Evolutionary conservation across 108 stramenopile genomes (phyloP), one percentile per base, ranked within the genome.

Genomic region (Phaeodactylum tricornutum): DNA sequence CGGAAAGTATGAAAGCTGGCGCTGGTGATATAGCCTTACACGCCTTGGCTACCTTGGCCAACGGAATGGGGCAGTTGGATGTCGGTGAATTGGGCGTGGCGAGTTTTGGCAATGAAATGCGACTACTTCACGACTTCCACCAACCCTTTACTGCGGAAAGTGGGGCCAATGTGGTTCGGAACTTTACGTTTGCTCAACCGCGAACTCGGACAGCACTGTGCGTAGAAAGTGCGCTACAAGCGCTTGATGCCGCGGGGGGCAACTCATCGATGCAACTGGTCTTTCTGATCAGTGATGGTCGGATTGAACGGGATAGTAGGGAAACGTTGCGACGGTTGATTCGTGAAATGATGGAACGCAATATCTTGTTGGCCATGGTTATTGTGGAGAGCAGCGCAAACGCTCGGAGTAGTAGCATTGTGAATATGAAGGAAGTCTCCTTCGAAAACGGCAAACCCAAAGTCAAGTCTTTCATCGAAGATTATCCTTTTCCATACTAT

Each of bases 401-500:
- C 32, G 55, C 57, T 14, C 89, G 75, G 35, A 79, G 78, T 26
- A 89, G 94, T 29, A 93, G 88, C 53, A 95, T 99, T 30, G 59
- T 96, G 50, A 75, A 92, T 50, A 97, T 94, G 77, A 88, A 93
- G 51, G 81, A 91, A 53, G 95, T 96, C 0, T 67, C 70, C 16
- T 97, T 95, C 62, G 82, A 74, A n/a, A 75, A 86, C 21, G 93
- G 93, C 8, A 92, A 91, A 41, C 82, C 94, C 7, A 69, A 88
- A 31, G 74, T 93, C 34, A 93, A 69, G 51, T 59, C 68, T 20
- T 99, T 98, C 75, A 87, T 99, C 20, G 98, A 98, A 37, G 95
- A 92, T 54, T 99, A 93, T 56, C 98, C 98, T 2, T 97, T 99
- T 53, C 96, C 97, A 1, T 94, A 93, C 62, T 99, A 99, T 62